These are phyloP conservation scores for Amanita molliuscula DNA, from an alignment of 768 basidiomycete genomes.

Conservation along the genomic window DNA sequence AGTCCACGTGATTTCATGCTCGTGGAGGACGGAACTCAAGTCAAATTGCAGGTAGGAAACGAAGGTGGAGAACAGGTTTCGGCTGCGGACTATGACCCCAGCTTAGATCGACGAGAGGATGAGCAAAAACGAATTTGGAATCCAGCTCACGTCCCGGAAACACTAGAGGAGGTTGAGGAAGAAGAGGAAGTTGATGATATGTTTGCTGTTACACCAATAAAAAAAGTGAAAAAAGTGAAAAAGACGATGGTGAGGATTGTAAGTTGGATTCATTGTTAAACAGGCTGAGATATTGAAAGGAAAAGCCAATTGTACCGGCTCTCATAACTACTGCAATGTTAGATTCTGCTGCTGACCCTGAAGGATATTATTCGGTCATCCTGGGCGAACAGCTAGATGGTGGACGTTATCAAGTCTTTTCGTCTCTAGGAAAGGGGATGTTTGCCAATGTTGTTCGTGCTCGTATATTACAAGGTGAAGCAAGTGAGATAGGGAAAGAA, in stretches of 20 bases:
- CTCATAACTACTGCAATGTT: slow-evolving; percentile 60
- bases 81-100: slow-evolving; percentile 86
- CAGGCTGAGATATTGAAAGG: neutral
- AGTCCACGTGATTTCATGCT: slow-evolving; percentile 53
- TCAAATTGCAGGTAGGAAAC: slow-evolving; percentile 34
- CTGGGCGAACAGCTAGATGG: slow-evolving; percentile 91
- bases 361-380: slow-evolving; percentile 93
- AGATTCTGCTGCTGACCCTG: slow-evolving; percentile 87
- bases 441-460: slow-evolving; percentile 95
- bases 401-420: slow-evolving; percentile 90
- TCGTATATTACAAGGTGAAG: slow-evolving; percentile 60
- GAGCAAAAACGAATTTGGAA: slow-evolving; percentile 58
- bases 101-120: slow-evolving; percentile 73
- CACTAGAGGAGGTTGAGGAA: slow-evolving; percentile 50
- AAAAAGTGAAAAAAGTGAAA: slow-evolving; percentile 50
- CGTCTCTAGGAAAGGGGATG: slow-evolving; percentile 97
- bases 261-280: neutral
- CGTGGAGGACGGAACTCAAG: slow-evolving; percentile 37
- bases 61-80: slow-evolving; percentile 59
- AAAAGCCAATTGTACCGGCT: slow-evolving; percentile 47
- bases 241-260: slow-evolving; percentile 34
- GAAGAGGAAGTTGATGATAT: slow-evolving; percentile 93
- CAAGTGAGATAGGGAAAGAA: slow-evolving; percentile 47
- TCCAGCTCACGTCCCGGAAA: slow-evolving; percentile 25
- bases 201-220: slow-evolving; percentile 62